phyloP scores from a whole-genome alignment of 2,329 filamentous ascomycete species.

The Dendryphion nanum region DNA sequence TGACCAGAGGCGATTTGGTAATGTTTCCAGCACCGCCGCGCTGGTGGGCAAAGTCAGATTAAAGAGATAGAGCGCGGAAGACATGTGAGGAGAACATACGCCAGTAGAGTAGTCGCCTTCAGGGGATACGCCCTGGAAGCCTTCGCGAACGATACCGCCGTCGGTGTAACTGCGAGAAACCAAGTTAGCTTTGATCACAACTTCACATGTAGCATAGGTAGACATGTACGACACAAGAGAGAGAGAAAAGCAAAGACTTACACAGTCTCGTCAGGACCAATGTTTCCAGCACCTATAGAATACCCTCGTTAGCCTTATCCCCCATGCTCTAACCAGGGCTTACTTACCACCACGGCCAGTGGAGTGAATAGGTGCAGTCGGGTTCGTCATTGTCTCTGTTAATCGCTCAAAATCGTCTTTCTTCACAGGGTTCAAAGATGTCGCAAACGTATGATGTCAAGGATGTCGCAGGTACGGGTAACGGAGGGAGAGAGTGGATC shows the following conservation, averaged over 20 bases:
- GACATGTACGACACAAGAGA: too few relatives aligned
- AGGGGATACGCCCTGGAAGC: constrained; percentile 37
- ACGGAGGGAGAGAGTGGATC: not conserved
- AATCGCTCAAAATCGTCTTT: too few relatives aligned
- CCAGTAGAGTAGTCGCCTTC: constrained; percentile 43
- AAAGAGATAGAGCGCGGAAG: not conserved
- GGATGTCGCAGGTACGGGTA: constrained; percentile 1
- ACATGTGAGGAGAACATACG: constrained; percentile 15
- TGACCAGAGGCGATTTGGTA: constrained; percentile 33
- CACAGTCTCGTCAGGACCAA: constrained; percentile 50
- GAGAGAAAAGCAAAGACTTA: constrained; percentile 21
- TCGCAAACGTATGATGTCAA: constrained; percentile 11
- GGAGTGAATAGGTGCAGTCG: constrained; percentile 45
- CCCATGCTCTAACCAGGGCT: not conserved
- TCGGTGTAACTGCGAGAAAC: constrained; percentile 39
- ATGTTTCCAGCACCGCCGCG: constrained; percentile 46
- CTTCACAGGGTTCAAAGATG: too few relatives aligned
- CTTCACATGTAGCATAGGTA: too few relatives aligned
- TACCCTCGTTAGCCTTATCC: constrained; percentile 3
- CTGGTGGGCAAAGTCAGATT: constrained; percentile 7
- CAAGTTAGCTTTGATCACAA: not conserved
- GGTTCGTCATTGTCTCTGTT: constrained; percentile 23
- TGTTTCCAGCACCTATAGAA: constrained; percentile 57
- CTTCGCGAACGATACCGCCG: constrained; percentile 48
- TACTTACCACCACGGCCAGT: constrained; percentile 58